Conservation (phyloP, 106 monocot species). For the Ottelia alismoides region DNA sequence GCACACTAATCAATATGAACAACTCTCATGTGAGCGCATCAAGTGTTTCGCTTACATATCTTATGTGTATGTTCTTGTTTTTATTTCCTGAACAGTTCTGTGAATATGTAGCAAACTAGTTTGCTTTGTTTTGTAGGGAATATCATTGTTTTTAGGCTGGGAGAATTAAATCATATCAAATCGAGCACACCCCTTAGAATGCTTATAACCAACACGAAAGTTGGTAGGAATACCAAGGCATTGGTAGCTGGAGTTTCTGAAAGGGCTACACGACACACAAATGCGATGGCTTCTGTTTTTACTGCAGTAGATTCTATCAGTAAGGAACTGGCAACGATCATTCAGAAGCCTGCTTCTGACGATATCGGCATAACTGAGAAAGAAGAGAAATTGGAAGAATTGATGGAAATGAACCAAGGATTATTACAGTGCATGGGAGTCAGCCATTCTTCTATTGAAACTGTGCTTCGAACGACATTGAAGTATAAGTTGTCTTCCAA, state of each 20-base stretch:
- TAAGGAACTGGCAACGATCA: conserved; percentile 44
- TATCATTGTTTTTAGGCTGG: conserved; percentile 63
- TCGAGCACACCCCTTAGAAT: conserved; percentile 53
- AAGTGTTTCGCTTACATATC: too few relatives aligned
- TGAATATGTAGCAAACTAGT: too few relatives aligned
- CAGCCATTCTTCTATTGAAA: conserved; percentile 83
- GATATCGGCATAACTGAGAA: conserved; percentile 44
- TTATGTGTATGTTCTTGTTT: too few relatives aligned
- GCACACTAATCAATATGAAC: too few relatives aligned
- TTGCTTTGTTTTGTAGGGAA: conserved; percentile 37
- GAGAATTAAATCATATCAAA: conserved; percentile 45
- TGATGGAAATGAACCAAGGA: conserved; percentile 97
- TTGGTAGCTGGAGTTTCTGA: conserved; percentile 69
- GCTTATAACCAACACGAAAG: conserved; percentile 92
- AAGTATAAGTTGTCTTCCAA: conserved; percentile 81
- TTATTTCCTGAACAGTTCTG: too few relatives aligned
- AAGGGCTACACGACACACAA: conserved; percentile 59
- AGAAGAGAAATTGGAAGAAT: conserved; percentile 65
- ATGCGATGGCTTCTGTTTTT: conserved; percentile 75
- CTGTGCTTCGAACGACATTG: conserved; percentile 55
- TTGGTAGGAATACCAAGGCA: conserved; percentile 81
- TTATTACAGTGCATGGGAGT: conserved; percentile 91
- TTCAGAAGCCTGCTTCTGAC: conserved; percentile 45
- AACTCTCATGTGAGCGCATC: too few relatives aligned
- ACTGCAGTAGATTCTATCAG: conserved; percentile 69